Conservation (phyloP, 345 rosid genomes). For the Syzygium aromaticum region DNA sequence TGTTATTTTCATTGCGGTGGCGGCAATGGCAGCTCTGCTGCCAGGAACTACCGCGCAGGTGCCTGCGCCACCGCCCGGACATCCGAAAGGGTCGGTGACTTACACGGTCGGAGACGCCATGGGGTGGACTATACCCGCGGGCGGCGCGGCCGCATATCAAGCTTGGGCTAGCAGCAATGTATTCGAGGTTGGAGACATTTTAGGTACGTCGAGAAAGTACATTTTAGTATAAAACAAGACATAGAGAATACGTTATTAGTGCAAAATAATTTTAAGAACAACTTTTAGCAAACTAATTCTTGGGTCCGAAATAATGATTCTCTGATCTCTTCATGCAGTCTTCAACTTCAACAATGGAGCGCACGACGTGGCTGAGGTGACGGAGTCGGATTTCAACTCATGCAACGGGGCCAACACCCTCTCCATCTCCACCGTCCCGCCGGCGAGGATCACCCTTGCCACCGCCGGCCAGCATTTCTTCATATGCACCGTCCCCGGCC, state of each 20-base stretch:
- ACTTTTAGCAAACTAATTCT: background rate
- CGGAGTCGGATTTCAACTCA: slow-evolving; percentile 16
- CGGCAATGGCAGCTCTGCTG: background rate
- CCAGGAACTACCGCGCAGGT: background rate
- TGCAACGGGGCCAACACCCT: slow-evolving; percentile 25
- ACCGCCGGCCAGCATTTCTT: slow-evolving; percentile 34
- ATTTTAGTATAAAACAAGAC: background rate
- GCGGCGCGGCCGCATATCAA: background rate
- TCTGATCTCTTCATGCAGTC: slow-evolving; percentile 12
- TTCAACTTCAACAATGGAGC: slow-evolving; percentile 32
- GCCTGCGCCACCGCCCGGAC: background rate
- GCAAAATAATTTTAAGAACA: background rate
- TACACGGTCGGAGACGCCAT: slow-evolving; percentile 5
- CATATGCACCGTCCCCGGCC: slow-evolving; percentile 29
- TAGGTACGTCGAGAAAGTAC: background rate
- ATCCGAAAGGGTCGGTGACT: background rate
- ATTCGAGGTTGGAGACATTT: slow-evolving; percentile 1
- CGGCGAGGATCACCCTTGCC: slow-evolving; percentile 29
- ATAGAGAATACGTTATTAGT: background rate
- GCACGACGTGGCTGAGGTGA: slow-evolving; percentile 48
- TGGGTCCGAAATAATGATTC: background rate
- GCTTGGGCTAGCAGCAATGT: slow-evolving; percentile 1
- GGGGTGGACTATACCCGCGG: slow-evolving; percentile 3
- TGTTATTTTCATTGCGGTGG: background rate
- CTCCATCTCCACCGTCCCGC: slow-evolving; percentile 9